Evolutionary conservation across 1,284 basidiomycete genomes (phyloP).

Genomic region (Sporisorium sorghi): DNA sequence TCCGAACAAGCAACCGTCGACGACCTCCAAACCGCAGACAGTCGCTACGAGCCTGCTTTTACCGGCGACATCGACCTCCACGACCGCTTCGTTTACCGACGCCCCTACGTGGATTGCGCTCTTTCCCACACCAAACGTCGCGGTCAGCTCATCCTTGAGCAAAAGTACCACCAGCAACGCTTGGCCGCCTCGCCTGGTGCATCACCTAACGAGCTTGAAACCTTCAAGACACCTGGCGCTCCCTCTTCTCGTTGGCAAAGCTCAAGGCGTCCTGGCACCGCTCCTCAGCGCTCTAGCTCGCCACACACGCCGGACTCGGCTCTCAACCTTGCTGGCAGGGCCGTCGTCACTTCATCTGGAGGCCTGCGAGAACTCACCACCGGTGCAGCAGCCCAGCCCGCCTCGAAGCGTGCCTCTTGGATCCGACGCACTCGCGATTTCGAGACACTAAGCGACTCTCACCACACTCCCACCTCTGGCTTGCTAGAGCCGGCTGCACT

Average conservation of each 20-base stretch:
- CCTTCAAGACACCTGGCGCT: not conserved
- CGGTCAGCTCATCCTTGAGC: constrained; percentile 51
- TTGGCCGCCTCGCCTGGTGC: constrained; percentile 17
- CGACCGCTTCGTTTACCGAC: constrained; percentile 27
- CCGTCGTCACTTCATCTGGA: not conserved
- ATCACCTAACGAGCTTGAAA: not conserved
- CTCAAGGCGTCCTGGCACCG: constrained; percentile 31
- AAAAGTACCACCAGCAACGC: constrained; percentile 41
- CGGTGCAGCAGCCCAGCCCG: constrained; percentile 42
- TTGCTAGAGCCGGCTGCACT: constrained; percentile 20
- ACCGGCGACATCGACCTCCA: constrained; percentile 35
- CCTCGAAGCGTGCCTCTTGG: constrained; percentile 46
- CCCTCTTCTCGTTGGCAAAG: constrained; percentile 6
- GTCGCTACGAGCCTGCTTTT: constrained; percentile 19
- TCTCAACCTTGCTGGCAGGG: constrained; percentile 11
- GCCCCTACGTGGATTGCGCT: constrained; percentile 35
- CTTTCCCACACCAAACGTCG: constrained; percentile 32
- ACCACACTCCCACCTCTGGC: constrained; percentile 10
- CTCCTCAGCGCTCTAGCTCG: constrained; percentile 17
- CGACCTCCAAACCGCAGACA: constrained; percentile 12
- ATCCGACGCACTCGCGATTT: constrained; percentile 26
- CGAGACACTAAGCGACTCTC: constrained; percentile 42
- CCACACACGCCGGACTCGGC: constrained; percentile 29
- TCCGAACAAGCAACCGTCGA: constrained; percentile 5
- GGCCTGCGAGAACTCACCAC: constrained; percentile 41